Conservation (phyloP, 2,329 filamentous ascomycete genomes). For the Fusarium chlamydosporum region DNA sequence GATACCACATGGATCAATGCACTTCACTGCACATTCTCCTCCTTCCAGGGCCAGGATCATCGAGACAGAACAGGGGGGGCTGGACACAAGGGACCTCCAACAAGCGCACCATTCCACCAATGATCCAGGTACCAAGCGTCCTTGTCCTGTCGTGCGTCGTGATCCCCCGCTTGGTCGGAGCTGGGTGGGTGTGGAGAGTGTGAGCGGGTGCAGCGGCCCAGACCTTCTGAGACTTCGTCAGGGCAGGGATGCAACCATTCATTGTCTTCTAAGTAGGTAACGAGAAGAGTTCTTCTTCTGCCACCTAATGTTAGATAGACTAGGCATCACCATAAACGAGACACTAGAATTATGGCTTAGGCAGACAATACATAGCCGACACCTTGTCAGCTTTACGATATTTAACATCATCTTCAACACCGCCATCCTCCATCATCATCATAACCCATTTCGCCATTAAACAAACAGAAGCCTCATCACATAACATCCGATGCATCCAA, state of each 20-base stretch:
- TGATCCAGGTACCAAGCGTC: slow-evolving; percentile 41
- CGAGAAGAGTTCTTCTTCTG: no score
- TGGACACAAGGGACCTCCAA: slow-evolving; percentile 40
- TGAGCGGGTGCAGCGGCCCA: slow-evolving; percentile 36
- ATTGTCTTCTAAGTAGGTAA: not conserved
- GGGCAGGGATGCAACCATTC: slow-evolving; percentile 8
- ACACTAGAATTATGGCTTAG: slow-evolving; percentile 8
- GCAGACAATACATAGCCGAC: not conserved
- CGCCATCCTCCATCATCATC: slow-evolving; percentile 25
- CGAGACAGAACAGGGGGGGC: slow-evolving; percentile 5
- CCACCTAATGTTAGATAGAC: no score
- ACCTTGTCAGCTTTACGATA: not conserved
- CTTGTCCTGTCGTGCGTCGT: slow-evolving; percentile 16
- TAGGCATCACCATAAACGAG: not conserved
- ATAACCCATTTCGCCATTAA: not conserved
- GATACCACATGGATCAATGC: slow-evolving; percentile 31
- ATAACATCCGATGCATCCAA: slow-evolving; percentile 4
- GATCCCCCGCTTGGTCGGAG: slow-evolving; percentile 38
- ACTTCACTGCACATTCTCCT: not conserved
- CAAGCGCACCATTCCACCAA: slow-evolving; percentile 44
- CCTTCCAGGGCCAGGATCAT: slow-evolving; percentile 2
- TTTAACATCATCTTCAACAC: not conserved
- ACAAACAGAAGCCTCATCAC: slow-evolving; percentile 12
- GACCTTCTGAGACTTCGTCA: slow-evolving; percentile 41
- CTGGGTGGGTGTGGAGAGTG: slow-evolving; percentile 33